Evolutionary conservation across 1,139 yeast genomes (phyloP).

Genomic region (Geotrichum australiense): DNA sequence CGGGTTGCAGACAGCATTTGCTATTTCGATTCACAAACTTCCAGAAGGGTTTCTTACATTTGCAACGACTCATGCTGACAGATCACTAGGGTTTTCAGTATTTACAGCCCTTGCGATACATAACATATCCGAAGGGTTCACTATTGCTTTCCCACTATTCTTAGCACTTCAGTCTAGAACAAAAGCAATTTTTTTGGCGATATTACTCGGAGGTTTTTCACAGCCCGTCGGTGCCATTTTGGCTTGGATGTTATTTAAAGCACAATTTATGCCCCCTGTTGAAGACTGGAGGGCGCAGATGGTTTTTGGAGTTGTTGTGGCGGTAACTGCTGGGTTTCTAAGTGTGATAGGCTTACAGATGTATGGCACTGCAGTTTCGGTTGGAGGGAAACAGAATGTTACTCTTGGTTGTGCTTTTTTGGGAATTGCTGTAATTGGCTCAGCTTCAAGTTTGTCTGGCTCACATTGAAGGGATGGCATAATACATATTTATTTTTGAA

Average conservation of each 20-base stretch:
- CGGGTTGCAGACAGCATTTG: conserved; percentile 84
- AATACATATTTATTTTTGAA: no score
- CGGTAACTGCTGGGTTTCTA: conserved; percentile 78
- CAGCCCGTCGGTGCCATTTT: conserved; percentile 85
- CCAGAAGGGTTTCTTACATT: conserved; percentile 94
- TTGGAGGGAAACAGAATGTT: conserved; percentile 46
- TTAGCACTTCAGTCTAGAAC: conserved; percentile 58
- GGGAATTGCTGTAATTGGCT: conserved; percentile 31
- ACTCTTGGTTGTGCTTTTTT: conserved; percentile 29
- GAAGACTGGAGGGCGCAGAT: conserved; percentile 23
- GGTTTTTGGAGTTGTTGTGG: conserved; percentile 55
- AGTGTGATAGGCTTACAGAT: conserved; percentile 75
- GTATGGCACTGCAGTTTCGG: conserved; percentile 70
- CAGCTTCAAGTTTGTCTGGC: conserved; percentile 15
- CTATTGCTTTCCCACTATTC: conserved; percentile 86
- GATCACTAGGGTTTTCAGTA: conserved; percentile 66
- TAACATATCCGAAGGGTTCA: conserved; percentile 91
- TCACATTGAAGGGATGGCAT: no score
- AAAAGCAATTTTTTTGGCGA: conserved; percentile 59
- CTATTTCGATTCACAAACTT: conserved; percentile 79
- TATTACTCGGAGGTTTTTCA: conserved; percentile 70
- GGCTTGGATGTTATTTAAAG: conserved; percentile 54
- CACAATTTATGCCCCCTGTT: conserved; percentile 31
- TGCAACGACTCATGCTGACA: conserved; percentile 69
- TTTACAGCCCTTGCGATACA: conserved; percentile 81